Percentiles rank a stretch among this genome's conserved stretches.
Conservation (phyloP, 768 basidiomycete species). For the Pisolithus sp. region DNA sequence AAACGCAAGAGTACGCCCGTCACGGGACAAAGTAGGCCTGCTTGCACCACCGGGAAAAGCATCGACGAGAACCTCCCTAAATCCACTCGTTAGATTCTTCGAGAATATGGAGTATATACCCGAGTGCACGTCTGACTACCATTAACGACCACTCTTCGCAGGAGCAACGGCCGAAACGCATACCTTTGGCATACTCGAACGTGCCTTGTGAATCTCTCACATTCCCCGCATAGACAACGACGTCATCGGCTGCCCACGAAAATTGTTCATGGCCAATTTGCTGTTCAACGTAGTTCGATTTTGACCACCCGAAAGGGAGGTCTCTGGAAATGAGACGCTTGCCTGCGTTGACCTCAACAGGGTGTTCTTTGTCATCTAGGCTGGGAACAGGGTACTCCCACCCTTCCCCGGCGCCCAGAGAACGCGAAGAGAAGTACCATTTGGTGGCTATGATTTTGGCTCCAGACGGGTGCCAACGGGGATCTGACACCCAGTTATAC, state of each 20-base stretch:
- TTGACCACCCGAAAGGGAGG: conserved; percentile 56
- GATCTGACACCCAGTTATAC: conserved; percentile 62
- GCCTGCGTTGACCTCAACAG: conserved; percentile 38
- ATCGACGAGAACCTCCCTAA: conserved; percentile 46
- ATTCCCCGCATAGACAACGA: conserved; percentile 63
- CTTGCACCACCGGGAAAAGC: conserved; percentile 66
- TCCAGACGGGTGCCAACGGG: conserved; percentile 66
- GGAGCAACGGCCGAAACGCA: background rate
- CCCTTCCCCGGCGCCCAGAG: conserved; percentile 65
- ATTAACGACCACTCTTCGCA: background rate
- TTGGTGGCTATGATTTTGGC: conserved; percentile 64
- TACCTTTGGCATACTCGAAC: conserved; percentile 66
- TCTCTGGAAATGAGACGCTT: conserved; percentile 48
- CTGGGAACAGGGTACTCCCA: conserved; percentile 58
- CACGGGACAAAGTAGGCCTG: conserved; percentile 63
- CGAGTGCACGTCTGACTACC: conserved; percentile 49
- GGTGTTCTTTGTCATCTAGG: conserved; percentile 9
- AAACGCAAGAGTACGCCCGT: conserved; percentile 65
- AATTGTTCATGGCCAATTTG: conserved; percentile 73
- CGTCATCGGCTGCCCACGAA: conserved; percentile 53
- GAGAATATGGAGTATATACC: conserved; percentile 70
- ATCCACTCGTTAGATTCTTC: conserved; percentile 53
- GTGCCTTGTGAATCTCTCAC: conserved; percentile 38
- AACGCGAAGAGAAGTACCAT: conserved; percentile 63
- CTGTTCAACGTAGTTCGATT: conserved; percentile 54